phyloP scores from a whole-genome alignment of 2,329 filamentous ascomycete species.

The Blumeriella jaapii region DNA sequence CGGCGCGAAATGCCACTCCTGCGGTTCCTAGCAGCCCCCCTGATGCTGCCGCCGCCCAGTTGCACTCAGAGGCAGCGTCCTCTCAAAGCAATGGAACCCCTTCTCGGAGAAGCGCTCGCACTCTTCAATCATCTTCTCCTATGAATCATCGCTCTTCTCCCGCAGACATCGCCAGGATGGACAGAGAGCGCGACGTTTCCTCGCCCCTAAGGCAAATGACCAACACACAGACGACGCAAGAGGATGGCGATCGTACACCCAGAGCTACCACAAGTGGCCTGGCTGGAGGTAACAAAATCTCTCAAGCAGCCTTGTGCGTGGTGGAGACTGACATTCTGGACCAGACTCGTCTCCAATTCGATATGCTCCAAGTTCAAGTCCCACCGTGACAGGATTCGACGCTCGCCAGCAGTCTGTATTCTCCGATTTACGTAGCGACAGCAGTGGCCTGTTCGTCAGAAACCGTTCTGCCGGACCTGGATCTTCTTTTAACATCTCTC shows the following conservation, averaged over 20 bases:
- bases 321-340: slow-evolving; percentile 1
- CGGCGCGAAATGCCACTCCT: slow-evolving; percentile 34
- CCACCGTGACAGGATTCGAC: slow-evolving; percentile 39
- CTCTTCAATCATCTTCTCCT: slow-evolving; percentile 66
- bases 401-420: slow-evolving; percentile 38
- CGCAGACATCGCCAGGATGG: slow-evolving; percentile 29
- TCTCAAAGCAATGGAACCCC: slow-evolving; percentile 30
- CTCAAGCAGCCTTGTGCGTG: background rate
- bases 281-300: slow-evolving; percentile 45
- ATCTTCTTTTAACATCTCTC: slow-evolving; percentile 43
- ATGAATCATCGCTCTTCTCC: slow-evolving; percentile 64
- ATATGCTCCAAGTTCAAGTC: slow-evolving; percentile 84
- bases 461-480: slow-evolving; percentile 41
- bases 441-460: slow-evolving; percentile 76
- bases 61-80: slow-evolving; percentile 27
- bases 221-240: slow-evolving; percentile 41
- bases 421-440: slow-evolving; percentile 68
- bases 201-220: slow-evolving; percentile 49
- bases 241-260: slow-evolving; percentile 60
- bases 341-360: slow-evolving; percentile 88
- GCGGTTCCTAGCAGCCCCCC: slow-evolving; percentile 39
- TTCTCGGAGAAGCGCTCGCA: slow-evolving; percentile 34
- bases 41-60: slow-evolving; percentile 26
- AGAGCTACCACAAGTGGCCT: slow-evolving; percentile 45
- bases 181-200: slow-evolving; percentile 36